Base-by-base conservation (phyloP, 176 grass and related monocot species). In the Eleusine coracana region DNA sequence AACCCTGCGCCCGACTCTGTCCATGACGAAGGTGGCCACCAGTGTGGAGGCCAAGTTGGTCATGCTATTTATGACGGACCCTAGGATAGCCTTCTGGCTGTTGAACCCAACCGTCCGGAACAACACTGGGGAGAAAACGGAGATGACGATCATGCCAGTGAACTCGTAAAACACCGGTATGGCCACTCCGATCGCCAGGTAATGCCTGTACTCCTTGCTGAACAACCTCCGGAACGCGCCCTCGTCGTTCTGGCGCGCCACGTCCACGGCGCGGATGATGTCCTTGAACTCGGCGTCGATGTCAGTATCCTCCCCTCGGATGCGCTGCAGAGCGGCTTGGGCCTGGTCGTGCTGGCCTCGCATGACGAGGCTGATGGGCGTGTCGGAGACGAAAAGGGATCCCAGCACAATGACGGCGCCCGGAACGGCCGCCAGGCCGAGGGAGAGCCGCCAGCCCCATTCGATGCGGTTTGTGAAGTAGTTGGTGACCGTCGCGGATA, bases 401-500 rank as follows among this genome's bases (percentile, higher is more conserved):
- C 82, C 68, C 65, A 92, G 1, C n/a, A 95, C 59, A 37, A 92
- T 65, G 71, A 74, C 37, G 15, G 68, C 25, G 42, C 82, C 87
- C 7, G 93, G 93, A 44, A 74, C 93, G 28, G 78, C 87, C 0
- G 90, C 90, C 25, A 88, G 82, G 79, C 93, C 93, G 3, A 95
- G 75, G 18, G 90, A 90, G 51, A 95, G 73, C 67, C 90, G 88
- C 90, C 93, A 95, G 2, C 93, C 93, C 90, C 82, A 92, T 14
- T 17, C 36, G 2, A 92, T 85, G 63, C 73, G 82, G 80, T 72
- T 80, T 2, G 93, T 83, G 64, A 89, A 86, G 66, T 92, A 92
- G 88, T 95, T 95, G 65, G 90, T 45, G n/a, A 91, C 52, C 38
- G 86, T 91, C 70, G 92, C 90, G 6, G 79, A 63, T 25, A 97